Evolutionary conservation across 768 basidiomycete genomes (phyloP), one percentile per base, ranked within the genome.

Genomic region (Hygrophorus pudorinus): DNA sequence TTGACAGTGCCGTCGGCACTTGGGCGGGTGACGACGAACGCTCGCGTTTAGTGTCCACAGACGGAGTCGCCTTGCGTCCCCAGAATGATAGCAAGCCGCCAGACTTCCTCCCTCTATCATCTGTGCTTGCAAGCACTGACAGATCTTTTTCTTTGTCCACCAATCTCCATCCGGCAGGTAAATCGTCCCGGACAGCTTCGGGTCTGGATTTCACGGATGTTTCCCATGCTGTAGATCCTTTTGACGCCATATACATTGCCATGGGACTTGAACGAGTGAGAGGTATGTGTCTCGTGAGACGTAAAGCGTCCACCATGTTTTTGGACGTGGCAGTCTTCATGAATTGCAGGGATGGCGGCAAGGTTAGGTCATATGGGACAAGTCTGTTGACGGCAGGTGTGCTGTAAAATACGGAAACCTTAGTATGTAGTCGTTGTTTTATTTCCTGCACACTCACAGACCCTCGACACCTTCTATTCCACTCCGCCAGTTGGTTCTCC

Each of bases 161-260:
- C 27, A 85, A 73, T 48, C 79, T 68, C 86, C 85, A 85, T 4
- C 85, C 86, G 12, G 70, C 60, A n/a, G 79, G 84, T 5, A 70
- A 59, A 51, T 81, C 81, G 16, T 85, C 80, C 18, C 65, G 64
- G 20, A 63, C 49, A 29, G 65, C 46, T 9, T 74, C 75, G 24
- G 71, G 68, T 38, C 64, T 65, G 2, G 73, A 63, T 58, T 76
- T 84, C 0, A 86, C 63, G 13, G 79, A 72, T 5, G 68, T 68
- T 56, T 87, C 82, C 87, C 87, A 89, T 16, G 83, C 76, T 14
- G 75, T 73, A 4, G 81, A 80, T 1, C 85, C 85, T 59, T 81
- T 85, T 0, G 81, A 76, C 4, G 76, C 68, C 33, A 85, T 55
- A 50, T 83, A 79, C 45, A 77, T 66, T n/a, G 80, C 70, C 57